phyloP scores from a whole-genome alignment of 2,329 filamentous ascomycete species.

The Colletotrichum sp. region DNA sequence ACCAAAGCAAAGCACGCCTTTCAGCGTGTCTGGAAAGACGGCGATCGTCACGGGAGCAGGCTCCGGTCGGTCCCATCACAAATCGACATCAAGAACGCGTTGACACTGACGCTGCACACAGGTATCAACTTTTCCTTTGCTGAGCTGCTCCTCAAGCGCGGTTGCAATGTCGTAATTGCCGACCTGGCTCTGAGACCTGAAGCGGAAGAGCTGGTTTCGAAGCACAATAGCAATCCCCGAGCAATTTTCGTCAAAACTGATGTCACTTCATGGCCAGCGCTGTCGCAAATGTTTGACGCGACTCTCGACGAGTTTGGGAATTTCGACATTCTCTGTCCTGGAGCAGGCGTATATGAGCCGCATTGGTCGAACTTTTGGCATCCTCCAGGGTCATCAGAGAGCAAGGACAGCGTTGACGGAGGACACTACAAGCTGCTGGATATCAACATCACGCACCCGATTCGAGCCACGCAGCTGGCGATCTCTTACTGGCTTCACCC shows the following conservation, averaged over 20 bases:
- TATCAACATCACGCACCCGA: conserved; percentile 47
- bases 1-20: conserved; percentile 15
- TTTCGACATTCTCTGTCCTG: conserved; percentile 49
- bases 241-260: conserved; percentile 50
- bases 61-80: conserved; percentile 22
- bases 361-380: conserved; percentile 47
- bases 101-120: conserved; percentile 9
- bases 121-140: conserved; percentile 52
- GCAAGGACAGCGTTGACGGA: conserved; percentile 31
- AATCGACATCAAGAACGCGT: neutral
- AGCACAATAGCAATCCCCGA: conserved; percentile 28
- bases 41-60: conserved; percentile 34
- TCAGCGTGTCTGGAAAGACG: conserved; percentile 30
- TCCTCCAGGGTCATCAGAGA: conserved; percentile 39
- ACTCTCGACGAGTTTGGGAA: conserved; percentile 39
- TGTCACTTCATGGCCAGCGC: conserved; percentile 46
- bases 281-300: conserved; percentile 38
- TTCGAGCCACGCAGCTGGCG: conserved; percentile 44
- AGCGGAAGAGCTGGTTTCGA: conserved; percentile 37
- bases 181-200: conserved; percentile 49
- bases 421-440: conserved; percentile 41
- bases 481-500: conserved; percentile 41
- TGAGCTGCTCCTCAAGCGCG: conserved; percentile 41
- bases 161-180: conserved; percentile 51
- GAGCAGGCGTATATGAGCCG: conserved; percentile 53